Percentiles rank a stretch among this genome's conserved stretches.
These are phyloP conservation scores for Argentina anserina DNA, from an alignment of 306 rosid species.

Conservation along the genomic window DNA sequence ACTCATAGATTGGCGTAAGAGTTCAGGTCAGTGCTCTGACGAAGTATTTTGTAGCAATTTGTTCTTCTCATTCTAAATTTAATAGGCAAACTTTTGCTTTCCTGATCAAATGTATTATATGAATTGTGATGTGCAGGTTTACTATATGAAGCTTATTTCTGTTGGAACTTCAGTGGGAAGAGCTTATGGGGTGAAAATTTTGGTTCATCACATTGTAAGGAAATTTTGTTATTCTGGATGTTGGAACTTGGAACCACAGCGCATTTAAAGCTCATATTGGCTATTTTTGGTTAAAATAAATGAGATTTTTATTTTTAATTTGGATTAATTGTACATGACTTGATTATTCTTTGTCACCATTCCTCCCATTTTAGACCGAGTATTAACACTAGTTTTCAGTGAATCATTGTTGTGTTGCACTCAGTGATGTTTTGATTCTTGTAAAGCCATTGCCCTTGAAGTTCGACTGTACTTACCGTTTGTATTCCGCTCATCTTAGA, in stretches of 20 bases:
- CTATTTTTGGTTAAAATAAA: slow-evolving; percentile 34
- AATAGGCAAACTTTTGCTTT: neutral
- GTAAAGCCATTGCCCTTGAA: neutral
- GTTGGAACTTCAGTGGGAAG: slow-evolving; percentile 31
- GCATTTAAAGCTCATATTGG: slow-evolving; percentile 27
- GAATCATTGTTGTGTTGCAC: neutral
- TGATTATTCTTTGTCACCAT: slow-evolving; percentile 21
- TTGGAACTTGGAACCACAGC: slow-evolving; percentile 29
- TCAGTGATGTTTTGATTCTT: neutral
- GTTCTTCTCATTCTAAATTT: neutral
- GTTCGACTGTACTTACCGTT: neutral
- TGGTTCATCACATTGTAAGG: slow-evolving; percentile 41
- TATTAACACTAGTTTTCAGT: slow-evolving; percentile 1
- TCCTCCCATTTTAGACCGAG: slow-evolving; percentile 12
- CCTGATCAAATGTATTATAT: neutral
- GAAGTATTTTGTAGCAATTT: neutral
- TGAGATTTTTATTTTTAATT: slow-evolving; percentile 46
- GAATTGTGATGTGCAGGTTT: slow-evolving; percentile 40
- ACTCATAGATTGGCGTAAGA: slow-evolving; percentile 27
- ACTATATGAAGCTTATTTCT: slow-evolving; percentile 17
- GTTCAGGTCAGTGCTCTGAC: slow-evolving; percentile 38
- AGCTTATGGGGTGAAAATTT: slow-evolving; percentile 45
- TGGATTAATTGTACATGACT: slow-evolving; percentile 57
- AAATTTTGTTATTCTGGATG: slow-evolving; percentile 48
- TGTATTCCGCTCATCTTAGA: neutral